Base-by-base conservation (phyloP, 2,329 filamentous ascomycete species). In the Phialophora macrospora region DNA sequence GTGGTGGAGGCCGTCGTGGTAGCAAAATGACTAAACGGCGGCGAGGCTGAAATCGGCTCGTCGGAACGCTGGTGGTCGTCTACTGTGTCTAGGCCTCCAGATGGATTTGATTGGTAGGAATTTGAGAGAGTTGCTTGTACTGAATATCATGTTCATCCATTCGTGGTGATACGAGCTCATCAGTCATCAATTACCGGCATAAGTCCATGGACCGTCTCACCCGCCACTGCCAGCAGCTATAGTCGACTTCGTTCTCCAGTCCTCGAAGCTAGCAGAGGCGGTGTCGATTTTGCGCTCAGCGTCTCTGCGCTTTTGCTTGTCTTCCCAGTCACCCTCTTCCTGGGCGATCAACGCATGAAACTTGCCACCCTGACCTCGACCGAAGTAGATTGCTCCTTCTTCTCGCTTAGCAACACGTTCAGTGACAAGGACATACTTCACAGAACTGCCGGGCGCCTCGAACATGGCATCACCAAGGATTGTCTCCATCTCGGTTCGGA, bases 401-500 rank as follows among this genome's bases (percentile, higher is more conserved):
- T 82, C 81, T 12, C 89, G 87, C 22, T 81, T 81, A 1, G 90
- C 89, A 34, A 89, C 89, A 1, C 80, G 84, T 74, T 92, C 88
- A 0, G 89, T 91, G 49, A 93, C 86, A 8, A 93, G 82, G 1
- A 92, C 89, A 71, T 90, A 91, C 24, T 90, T 87, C 70, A 89
- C 88, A 4, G 79, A 82, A 11, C 82, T 84, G 3, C 83, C 83
- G 38, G 91, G 91, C 0, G 89, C 88, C 73, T 93, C 89, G 74
- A 92, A 94, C 85, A 93, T 93, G 34, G 90, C 87, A 76, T 93
- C 91, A 3, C 88, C 88, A 11, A 94, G 80, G 7, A 94, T 86
- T 2, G 88, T 85, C 76, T 94, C 91, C 84, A 94, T 88, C 74
- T 93, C 90, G 76, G 91, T 92, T 73, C 92, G 89, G 17, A 95